A percentile compares a stretch with the other conserved stretches of the same genome.
These are phyloP conservation scores for Botrytis fragariae DNA, from an alignment of 2,329 filamentous ascomycete species.

Conservation along the genomic window DNA sequence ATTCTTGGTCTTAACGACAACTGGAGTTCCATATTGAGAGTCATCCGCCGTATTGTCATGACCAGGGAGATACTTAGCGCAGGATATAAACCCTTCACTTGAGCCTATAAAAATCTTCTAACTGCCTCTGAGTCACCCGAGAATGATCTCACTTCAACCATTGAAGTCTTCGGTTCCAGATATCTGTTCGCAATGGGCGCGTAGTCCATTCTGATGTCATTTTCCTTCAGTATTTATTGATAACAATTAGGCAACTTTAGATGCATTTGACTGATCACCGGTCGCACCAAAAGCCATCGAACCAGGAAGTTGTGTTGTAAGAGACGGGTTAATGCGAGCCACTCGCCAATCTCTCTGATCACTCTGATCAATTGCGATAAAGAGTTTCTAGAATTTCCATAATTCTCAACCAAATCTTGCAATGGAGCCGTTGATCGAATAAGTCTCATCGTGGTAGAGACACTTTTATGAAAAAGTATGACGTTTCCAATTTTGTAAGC, in stretches of 20 bases:
- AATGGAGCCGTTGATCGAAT: constrained; percentile 40
- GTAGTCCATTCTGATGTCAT: constrained; percentile 48
- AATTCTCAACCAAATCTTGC: constrained; percentile 42
- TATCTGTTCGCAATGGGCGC: constrained; percentile 46
- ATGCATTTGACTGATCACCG: constrained; percentile 38
- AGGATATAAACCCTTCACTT: constrained; percentile 43
- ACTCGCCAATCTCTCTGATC: constrained; percentile 48
- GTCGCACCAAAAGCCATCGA: constrained; percentile 47
- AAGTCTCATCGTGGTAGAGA: constrained; percentile 42
- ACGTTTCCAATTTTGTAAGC: constrained; percentile 44
- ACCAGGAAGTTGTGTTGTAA: constrained; percentile 44
- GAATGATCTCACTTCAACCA: constrained; percentile 45
- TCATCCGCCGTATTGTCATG: constrained; percentile 46
- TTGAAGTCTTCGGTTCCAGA: constrained; percentile 45
- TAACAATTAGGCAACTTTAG: constrained; percentile 40
- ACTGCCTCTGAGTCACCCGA: constrained; percentile 45
- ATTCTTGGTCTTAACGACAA: constrained; percentile 41
- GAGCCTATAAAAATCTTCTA: constrained; percentile 42
- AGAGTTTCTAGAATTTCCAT: constrained; percentile 43
- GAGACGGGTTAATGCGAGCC: constrained; percentile 43
- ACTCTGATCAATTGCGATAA: constrained; percentile 47
- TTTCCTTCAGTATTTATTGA: constrained; percentile 41
- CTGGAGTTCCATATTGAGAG: constrained; percentile 44
- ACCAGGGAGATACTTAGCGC: constrained; percentile 47
- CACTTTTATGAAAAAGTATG: constrained; percentile 45